Percentiles rank a stretch among this genome's conserved stretches.
Evolutionary conservation across 805 yeast genomes (phyloP).

Genomic region (Peterozyma xylosa): DNA sequence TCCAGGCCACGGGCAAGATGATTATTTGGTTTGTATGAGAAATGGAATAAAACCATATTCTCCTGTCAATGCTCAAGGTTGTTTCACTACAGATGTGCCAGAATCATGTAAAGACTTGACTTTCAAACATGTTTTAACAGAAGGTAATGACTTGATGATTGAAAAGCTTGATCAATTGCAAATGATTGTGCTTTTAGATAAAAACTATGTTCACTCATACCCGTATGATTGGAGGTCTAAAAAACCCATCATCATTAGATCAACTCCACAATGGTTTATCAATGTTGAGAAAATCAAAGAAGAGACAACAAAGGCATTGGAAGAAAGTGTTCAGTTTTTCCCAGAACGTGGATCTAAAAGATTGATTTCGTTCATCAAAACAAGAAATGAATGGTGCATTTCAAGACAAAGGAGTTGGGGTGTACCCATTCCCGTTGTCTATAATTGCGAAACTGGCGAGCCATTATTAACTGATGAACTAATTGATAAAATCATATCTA

Average conservation of each 20-base stretch:
- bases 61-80: slow-evolving; percentile 74
- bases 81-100: slow-evolving; percentile 48
- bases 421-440: slow-evolving; percentile 89
- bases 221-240: slow-evolving; percentile 98
- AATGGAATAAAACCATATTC: slow-evolving; percentile 57
- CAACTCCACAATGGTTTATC: slow-evolving; percentile 97
- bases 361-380: slow-evolving; percentile 60
- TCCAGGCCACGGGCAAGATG: slow-evolving; percentile 97
- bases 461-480: slow-evolving; percentile 53
- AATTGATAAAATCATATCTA: slow-evolving; percentile 49
- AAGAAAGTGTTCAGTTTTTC: slow-evolving; percentile 51
- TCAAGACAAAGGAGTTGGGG: slow-evolving; percentile 98
- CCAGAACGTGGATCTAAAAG: slow-evolving; percentile 73
- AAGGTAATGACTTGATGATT: slow-evolving; percentile 44
- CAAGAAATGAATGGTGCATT: slow-evolving; percentile 94
- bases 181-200: slow-evolving; percentile 42
- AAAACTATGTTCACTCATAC: slow-evolving; percentile 67
- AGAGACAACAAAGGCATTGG: slow-evolving; percentile 50
- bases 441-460: slow-evolving; percentile 50
- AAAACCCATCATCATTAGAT: slow-evolving; percentile 87
- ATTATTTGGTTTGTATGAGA: slow-evolving; percentile 61
- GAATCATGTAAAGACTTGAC: slow-evolving; percentile 33
- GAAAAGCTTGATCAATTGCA: slow-evolving; percentile 29
- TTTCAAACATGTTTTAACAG: slow-evolving; percentile 56
- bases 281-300: slow-evolving; percentile 70